Base-by-base conservation (phyloP, 2,329 filamentous ascomycete species). In the Blastomyces gilchristii region DNA sequence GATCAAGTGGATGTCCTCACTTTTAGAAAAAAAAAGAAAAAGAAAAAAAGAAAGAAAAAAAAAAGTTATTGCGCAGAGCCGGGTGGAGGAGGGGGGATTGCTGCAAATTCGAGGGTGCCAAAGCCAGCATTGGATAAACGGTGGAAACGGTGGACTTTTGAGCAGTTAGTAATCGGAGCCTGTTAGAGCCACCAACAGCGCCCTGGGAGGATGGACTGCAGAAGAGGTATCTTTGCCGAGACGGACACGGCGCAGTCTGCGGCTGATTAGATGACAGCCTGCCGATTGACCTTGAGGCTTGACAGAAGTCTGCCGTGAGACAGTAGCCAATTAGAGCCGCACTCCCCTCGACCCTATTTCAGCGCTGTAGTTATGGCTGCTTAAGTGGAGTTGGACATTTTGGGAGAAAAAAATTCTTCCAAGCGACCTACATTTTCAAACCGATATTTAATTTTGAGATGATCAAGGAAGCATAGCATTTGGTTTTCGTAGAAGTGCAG, bases 261-360 rank as follows among this genome's bases (percentile, higher is more conserved):
- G 62, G 62, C 62, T 63, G 62, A 63, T 63, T 63, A 53, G 57
- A 60, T 31, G 62, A 61, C 39, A 63, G 58, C 58, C 58, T 49
- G 9, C 43, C 18, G 43, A 37, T 59, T 31, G 41, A 59, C 58
- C 58, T 59, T 59, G 58, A 59, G 41, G 34, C 25, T 47, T 58
- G 56, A 43, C 39, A 3, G 14, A 16, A 49, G 28, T 37, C 58
- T n/a, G 28, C 25, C 43, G 16, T 34, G 25, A 9, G 43, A 12
- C 22, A 4, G 16, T 47, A 41, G 18, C 34, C 43, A 59, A 57
- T 57, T 52, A 16, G 16, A 28, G 25, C 25, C 25, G 49, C 25
- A 52, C 22, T 14, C 49, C 22, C 49, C 22, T 7, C 22, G 56
- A 9, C 54, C 56, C 39, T 25, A 45, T 58, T 39, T 39, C 31